Conservation (phyloP, 306 rosid species). For the Acacia acuminata region DNA sequence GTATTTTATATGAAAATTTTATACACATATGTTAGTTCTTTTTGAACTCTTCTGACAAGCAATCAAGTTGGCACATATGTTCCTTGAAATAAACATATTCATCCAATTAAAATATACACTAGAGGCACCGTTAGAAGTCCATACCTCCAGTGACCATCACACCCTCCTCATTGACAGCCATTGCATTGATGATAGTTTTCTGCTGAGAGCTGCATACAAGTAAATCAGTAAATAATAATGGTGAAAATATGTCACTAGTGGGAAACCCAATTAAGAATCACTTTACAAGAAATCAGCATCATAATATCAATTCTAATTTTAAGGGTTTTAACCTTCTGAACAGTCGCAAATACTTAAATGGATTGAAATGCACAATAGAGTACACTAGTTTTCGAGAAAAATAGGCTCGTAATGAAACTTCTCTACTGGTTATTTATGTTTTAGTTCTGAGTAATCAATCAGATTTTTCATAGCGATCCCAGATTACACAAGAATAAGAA, state of each 20-base stretch:
- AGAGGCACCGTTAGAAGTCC: constrained; percentile 20
- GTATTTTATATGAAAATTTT: no score
- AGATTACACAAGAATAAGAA: constrained; percentile 7
- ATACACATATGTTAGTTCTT: not conserved
- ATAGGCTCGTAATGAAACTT: not conserved
- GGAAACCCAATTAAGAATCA: not conserved
- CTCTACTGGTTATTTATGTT: not conserved
- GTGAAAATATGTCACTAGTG: constrained; percentile 15
- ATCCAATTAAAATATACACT: not conserved
- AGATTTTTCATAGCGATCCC: constrained; percentile 7
- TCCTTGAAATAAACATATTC: not conserved
- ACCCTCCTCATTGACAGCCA: constrained; percentile 98
- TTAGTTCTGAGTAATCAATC: constrained; percentile 16
- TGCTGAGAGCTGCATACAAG: constrained; percentile 80
- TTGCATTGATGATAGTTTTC: constrained; percentile 90
- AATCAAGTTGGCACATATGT: constrained; percentile 1
- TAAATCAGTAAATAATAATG: constrained; percentile 2
- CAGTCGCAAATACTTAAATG: not conserved
- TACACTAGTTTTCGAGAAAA: not conserved
- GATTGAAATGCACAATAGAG: not conserved
- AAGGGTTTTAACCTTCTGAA: not conserved
- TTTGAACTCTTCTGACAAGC: not conserved
- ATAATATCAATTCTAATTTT: not conserved
- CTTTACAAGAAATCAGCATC: not conserved
- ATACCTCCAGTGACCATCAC: constrained; percentile 96